Evolutionary conservation across 208 protist species (phyloP).

Genomic region (Sergeia podlipaevii): DNA sequence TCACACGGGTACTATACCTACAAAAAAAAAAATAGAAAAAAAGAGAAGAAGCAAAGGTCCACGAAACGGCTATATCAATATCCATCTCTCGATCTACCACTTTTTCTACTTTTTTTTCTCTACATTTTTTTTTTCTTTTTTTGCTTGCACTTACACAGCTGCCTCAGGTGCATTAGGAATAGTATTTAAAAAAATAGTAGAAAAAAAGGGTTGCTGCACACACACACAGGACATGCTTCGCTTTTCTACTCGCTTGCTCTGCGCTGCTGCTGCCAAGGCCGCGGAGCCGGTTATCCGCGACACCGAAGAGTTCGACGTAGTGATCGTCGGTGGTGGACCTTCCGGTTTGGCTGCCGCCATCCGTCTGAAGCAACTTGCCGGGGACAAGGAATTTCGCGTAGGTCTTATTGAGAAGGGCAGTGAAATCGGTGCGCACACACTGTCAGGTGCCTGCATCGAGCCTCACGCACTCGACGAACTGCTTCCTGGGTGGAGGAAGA

Average conservation of each 20-base stretch:
- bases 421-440: constrained; percentile 94
- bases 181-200: neutral
- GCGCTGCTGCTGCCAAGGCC: constrained; percentile 20
- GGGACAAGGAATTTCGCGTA: constrained; percentile 75
- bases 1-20: no score
- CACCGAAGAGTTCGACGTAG: constrained; percentile 95
- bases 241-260: constrained; percentile 25
- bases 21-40: no score
- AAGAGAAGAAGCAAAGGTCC: no score
- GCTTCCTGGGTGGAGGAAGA: constrained; percentile 93
- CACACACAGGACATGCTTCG: constrained; percentile 54
- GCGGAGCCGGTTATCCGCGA: constrained; percentile 77
- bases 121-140: neutral
- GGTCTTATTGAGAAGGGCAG: constrained; percentile 96
- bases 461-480: constrained; percentile 94
- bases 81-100: constrained; percentile 1
- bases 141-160: neutral
- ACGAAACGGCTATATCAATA: neutral
- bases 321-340: constrained; percentile 96
- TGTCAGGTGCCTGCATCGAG: constrained; percentile 98
- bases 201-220: constrained; percentile 1
- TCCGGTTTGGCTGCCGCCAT: constrained; percentile 95
- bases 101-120: neutral
- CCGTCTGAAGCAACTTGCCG: constrained; percentile 92
- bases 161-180: neutral